Evolutionary conservation across 2,329 filamentous ascomycete genomes (phyloP), one percentile per base, ranked within the genome.

Genomic region (Parastagonospora avenae): DNA sequence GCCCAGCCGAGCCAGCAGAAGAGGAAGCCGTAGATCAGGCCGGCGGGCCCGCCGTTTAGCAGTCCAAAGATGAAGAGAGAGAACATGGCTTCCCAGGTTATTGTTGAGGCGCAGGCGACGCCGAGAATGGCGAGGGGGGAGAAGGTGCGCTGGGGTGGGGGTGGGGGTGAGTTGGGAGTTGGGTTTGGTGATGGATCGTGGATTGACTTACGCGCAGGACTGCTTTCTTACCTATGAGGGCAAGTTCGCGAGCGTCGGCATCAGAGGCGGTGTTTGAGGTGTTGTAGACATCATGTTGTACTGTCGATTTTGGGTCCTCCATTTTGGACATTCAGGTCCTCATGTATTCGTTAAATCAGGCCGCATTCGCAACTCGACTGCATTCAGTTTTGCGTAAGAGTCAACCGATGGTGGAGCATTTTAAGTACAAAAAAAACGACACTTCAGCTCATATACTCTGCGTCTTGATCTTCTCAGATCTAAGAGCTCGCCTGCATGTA

Each of bases 41-140:
- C 58, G 1, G 32, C 54, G 0, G 56, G 53, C 0, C 60, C 56
- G 12, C 60, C 60, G 40, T 62, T 55, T n/a, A 42, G 29, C 2
- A 63, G 51, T 2, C 57, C 59, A 27, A 60, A 59, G 30, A 63
- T 43, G 43, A 63, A 51, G 29, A 59, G 46, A 31, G 37, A 39
- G 35, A 56, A 55, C 9, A 55, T 10, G 4, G 54, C 57, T 52
- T 62, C 57, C 59, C 59, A 60, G 31, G 59, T 62, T 28, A 62
- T 40, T 48, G 58, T 57, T 14, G 58, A 31, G 8, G 55, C 48
- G 35, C 49, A 59, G 7, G 60, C 46, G 5, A 60, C 46, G 7
- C 57, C 57, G 14, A 60, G 50, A n/a, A 63, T 59, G 10, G 48
- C 46, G 10, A 63, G 30, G 1, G 51, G 41, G 2, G 47, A 50